These are phyloP conservation scores for Aspergillus melleus DNA, from an alignment of 2,329 filamentous ascomycete genomes.

Conservation along the genomic window DNA sequence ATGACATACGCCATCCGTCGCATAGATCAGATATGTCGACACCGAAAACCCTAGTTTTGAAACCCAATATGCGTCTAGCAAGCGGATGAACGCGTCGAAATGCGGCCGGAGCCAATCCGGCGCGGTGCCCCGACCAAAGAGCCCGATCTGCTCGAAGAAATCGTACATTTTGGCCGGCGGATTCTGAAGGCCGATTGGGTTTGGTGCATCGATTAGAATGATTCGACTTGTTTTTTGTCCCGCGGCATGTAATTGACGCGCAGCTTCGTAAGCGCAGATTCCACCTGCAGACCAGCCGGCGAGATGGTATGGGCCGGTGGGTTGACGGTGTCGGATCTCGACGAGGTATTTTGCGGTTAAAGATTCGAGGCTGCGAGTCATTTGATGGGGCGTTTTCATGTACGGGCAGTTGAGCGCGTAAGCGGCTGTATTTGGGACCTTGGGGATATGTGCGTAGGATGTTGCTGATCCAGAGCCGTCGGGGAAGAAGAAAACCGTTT, in stretches of 20 bases:
- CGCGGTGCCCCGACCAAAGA: constrained; percentile 48
- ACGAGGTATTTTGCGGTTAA: constrained; percentile 41
- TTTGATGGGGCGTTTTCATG: constrained; percentile 43
- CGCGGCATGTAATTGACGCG: constrained; percentile 56
- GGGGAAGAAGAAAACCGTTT: constrained; percentile 46
- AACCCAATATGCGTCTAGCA: constrained; percentile 47
- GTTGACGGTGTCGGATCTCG: constrained; percentile 50
- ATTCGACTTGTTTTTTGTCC: constrained; percentile 60
- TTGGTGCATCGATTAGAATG: constrained; percentile 66
- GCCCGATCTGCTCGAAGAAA: constrained; percentile 49
- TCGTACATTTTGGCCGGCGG: constrained; percentile 57
- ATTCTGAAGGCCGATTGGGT: constrained; percentile 67
- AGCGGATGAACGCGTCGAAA: constrained; percentile 52
- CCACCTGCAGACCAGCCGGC: constrained; percentile 78
- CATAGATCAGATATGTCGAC: constrained; percentile 49
- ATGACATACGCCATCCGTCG: constrained; percentile 49
- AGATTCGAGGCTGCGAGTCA: constrained; percentile 36
- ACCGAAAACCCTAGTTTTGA: constrained; percentile 36
- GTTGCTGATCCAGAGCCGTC: constrained; percentile 50
- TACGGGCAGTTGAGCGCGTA: constrained; percentile 48
- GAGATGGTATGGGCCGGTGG: constrained; percentile 61
- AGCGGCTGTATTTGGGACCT: constrained; percentile 41
- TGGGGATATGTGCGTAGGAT: constrained; percentile 46
- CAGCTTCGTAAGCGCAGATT: constrained; percentile 68
- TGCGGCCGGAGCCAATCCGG: constrained; percentile 54